Conservation (phyloP, 1,284 basidiomycete genomes). For the Leccinum cinnamomeum region DNA sequence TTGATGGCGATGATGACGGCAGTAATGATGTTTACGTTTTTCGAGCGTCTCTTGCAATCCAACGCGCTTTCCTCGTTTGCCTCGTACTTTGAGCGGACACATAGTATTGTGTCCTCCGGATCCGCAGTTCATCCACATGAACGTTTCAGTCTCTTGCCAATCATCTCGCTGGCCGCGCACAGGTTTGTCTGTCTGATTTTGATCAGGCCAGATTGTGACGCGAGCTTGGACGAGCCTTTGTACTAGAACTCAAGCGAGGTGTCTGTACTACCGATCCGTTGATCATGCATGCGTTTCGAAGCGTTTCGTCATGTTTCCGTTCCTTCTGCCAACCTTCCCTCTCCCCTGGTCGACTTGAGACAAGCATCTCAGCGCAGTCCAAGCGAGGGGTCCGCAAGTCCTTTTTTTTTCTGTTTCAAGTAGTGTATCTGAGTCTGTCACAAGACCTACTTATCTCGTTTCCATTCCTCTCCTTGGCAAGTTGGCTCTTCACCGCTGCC, state of each 20-base stretch:
- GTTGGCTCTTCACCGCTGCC: too few species aligned
- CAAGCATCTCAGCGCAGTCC: too few species aligned
- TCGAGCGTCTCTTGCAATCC: neutral
- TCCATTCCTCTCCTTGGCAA: too few species aligned
- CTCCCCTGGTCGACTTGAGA: too few species aligned
- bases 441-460: too few species aligned
- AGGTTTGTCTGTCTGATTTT: neutral
- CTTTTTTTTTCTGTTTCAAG: too few species aligned
- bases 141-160: neutral
- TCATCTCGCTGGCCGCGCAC: neutral
- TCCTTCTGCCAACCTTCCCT: too few species aligned
- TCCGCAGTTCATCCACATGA: neutral
- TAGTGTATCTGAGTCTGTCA: too few species aligned
- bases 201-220: neutral
- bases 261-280: neutral
- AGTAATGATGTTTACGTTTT: constrained; percentile 2
- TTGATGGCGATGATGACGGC: constrained; percentile 1
- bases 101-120: neutral
- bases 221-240: neutral
- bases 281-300: too few species aligned
- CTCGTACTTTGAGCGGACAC: neutral
- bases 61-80: neutral
- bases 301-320: too few species aligned
- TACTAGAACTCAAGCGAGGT: neutral
- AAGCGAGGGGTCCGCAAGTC: too few species aligned